phyloP scores from a whole-genome alignment of 2,329 filamentous ascomycete species.

The Fusarium pseudonygamai region DNA sequence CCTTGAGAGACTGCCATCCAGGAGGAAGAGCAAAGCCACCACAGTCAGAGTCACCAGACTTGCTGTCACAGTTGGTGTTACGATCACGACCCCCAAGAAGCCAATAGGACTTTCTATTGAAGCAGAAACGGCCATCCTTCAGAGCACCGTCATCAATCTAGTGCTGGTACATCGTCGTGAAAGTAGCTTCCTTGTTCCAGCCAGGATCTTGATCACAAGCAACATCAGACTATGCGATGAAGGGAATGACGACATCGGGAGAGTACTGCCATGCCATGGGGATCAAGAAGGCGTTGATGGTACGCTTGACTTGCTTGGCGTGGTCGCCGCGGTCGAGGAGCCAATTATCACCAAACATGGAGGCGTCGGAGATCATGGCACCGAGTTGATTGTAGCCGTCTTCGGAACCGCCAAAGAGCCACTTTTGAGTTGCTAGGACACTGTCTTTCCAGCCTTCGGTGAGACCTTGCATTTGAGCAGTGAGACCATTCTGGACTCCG shows the following conservation, averaged over 20 bases:
- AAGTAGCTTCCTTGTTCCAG: slow-evolving; percentile 9
- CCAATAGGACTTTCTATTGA: slow-evolving; percentile 14
- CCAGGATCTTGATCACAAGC: slow-evolving; percentile 19
- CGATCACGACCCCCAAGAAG: background rate
- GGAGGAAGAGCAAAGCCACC: slow-evolving; percentile 7
- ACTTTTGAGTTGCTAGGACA: slow-evolving; percentile 12
- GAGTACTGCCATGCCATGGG: slow-evolving; percentile 26
- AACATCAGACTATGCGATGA: slow-evolving; percentile 16
- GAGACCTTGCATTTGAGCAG: slow-evolving; percentile 17
- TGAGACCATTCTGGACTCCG: slow-evolving; percentile 19
- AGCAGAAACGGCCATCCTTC: slow-evolving; percentile 6
- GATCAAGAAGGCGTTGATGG: slow-evolving; percentile 20
- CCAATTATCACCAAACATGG: slow-evolving; percentile 24
- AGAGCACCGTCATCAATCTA: background rate
- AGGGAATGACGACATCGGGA: slow-evolving; percentile 10
- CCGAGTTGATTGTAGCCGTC: slow-evolving; percentile 13
- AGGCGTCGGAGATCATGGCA: slow-evolving; percentile 13
- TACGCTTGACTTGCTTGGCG: slow-evolving; percentile 13
- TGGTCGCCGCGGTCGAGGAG: slow-evolving; percentile 14
- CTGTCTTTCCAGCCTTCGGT: slow-evolving; percentile 20
- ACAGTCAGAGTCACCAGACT: slow-evolving; percentile 3
- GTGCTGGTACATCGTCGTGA: background rate
- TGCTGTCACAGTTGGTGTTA: background rate
- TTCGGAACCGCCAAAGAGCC: slow-evolving; percentile 15
- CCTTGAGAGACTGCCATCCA: slow-evolving; percentile 2